Evolutionary conservation across 139 green algal species (phyloP).

Genomic region (Chlamydomonas urium): DNA sequence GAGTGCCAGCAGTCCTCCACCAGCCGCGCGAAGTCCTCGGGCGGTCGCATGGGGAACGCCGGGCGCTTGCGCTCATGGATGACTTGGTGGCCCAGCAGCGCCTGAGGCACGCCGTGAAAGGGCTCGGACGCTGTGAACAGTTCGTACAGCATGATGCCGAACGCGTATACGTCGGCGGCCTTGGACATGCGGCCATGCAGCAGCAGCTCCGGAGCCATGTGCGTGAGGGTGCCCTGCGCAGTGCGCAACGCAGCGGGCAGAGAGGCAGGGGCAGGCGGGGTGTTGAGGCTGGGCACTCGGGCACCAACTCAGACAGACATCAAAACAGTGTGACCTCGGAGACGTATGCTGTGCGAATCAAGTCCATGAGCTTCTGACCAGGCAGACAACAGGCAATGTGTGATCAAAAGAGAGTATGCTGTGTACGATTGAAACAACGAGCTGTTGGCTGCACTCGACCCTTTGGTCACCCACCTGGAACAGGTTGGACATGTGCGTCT

Average conservation of each 20-base stretch:
- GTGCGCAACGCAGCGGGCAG: too few species aligned
- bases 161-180: too few species aligned
- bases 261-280: too few species aligned
- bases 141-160: too few species aligned
- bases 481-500: conserved; percentile 46
- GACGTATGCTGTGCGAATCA: neutral
- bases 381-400: too few species aligned
- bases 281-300: neutral
- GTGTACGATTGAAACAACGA: too few species aligned
- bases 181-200: too few species aligned
- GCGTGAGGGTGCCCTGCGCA: conserved; percentile 1
- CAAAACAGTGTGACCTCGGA: neutral
- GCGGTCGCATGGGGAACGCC: neutral
- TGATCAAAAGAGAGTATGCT: too few species aligned
- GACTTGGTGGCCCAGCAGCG: conserved; percentile 10
- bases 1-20: neutral
- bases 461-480: too few species aligned
- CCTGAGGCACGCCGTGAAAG: neutral
- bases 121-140: neutral
- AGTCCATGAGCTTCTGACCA: neutral
- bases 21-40: neutral
- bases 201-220: too few species aligned
- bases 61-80: neutral
- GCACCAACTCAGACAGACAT: neutral
- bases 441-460: too few species aligned